Evolutionary conservation across 2,329 filamentous ascomycete genomes (phyloP).

Genomic region (Rhynchosporium graminicola): DNA sequence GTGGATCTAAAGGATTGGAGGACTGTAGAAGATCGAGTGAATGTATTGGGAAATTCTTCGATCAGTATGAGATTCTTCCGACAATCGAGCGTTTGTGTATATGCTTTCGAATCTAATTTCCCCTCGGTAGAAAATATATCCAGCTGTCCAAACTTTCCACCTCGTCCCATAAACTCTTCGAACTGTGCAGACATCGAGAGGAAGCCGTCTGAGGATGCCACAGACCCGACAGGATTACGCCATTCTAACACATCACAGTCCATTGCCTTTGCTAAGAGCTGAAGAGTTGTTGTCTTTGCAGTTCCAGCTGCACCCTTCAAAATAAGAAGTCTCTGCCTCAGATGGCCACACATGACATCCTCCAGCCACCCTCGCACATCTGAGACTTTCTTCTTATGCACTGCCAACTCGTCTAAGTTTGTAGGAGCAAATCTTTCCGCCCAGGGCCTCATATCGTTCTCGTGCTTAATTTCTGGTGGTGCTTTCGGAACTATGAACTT

Average conservation of each 20-base stretch:
- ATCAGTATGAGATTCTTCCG: constrained; percentile 66
- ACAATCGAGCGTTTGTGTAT: constrained; percentile 36
- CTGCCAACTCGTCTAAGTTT: constrained; percentile 80
- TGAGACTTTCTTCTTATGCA: constrained; percentile 90
- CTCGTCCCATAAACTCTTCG: constrained; percentile 84
- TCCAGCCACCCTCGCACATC: constrained; percentile 86
- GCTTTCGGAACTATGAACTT: constrained; percentile 48
- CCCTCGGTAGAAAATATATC: constrained; percentile 45
- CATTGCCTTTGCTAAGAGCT: constrained; percentile 75
- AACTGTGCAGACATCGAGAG: constrained; percentile 78
- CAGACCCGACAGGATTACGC: constrained; percentile 74
- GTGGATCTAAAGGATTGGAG: constrained; percentile 73
- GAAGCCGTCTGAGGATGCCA: constrained; percentile 60
- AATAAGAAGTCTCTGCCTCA: constrained; percentile 73
- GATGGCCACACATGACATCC: constrained; percentile 65
- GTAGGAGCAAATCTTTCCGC: constrained; percentile 78
- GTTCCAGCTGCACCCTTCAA: constrained; percentile 89
- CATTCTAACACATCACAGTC: constrained; percentile 81
- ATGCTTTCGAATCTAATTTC: constrained; percentile 37
- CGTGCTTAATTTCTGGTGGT: constrained; percentile 34
- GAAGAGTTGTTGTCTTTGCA: constrained; percentile 88
- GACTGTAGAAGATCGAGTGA: constrained; percentile 63
- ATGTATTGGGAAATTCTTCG: constrained; percentile 80
- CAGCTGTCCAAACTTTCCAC: constrained; percentile 77
- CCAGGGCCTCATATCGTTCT: constrained; percentile 74